Evolutionary conservation across 805 yeast species (phyloP), one percentile per base, ranked within the genome.

Genomic region (Danielia oregonensis): DNA sequence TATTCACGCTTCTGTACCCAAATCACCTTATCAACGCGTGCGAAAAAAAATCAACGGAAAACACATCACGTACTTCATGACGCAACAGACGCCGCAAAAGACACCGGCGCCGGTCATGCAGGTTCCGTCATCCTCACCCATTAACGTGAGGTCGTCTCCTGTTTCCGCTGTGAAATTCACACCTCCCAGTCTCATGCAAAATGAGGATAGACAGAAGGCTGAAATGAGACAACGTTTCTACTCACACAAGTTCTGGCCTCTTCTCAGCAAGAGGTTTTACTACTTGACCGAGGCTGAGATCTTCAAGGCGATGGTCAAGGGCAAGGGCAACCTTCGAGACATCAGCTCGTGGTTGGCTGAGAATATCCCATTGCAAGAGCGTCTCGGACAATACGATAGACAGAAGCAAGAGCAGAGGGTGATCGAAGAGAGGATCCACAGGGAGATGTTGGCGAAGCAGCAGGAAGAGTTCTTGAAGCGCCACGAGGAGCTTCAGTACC

Each of bases 81-180:
- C 42, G n/a, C 33, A 24, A 21, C 32, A 39, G 23, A 45, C 48
- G 29, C 49, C 48, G 10, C 37, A 36, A 14, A 41, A 41, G 26
- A 23, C 23, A 22, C 25, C 22, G 22, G 22, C 6, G 9, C 22
- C 22, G 9, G 44, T 40, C 10, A 19, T 67, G 14, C 72, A 67
- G 46, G 72, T 67, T 6, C 72, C 72, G 3, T 52, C 62, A 32
- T 60, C 68, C 21, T 62, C 69, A 17, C 73, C 73, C 11, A 57
- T 66, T 10, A 31, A 40, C 19, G 51, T 61, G 13, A 43, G 48
- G 17, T 43, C 61, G 13, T 54, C 65, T 4, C 65, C 67, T 2
- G 25, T 12, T 6, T 4, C 13, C 6, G 21, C 25, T 8, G 4
- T 35, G 31, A 11, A 33, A 29, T 23, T 12, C 32, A 16, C 30